Base-by-base conservation (phyloP, 2,329 filamentous ascomycete species). In the Xylaria sp. region DNA sequence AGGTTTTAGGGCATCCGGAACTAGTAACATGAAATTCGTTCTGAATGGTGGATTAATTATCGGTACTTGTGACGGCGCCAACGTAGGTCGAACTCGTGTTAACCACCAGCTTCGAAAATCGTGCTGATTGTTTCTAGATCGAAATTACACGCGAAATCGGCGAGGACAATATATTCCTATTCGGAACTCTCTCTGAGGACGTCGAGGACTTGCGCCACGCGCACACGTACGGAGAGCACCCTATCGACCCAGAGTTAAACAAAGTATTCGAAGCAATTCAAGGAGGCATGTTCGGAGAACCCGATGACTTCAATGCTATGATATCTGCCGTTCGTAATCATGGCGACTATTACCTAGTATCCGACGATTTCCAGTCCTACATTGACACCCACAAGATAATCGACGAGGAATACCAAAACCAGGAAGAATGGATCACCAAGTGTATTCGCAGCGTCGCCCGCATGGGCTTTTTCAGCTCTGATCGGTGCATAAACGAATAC, bases 11-110 rank as follows among this genome's bases (percentile, higher is more conserved):
- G 88, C 88, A 22, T 90, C 87, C 70, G 95, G 95, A 69, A 97
- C 94, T 13, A 97, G 93, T 76, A 99, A 99, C 88, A 99, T 99
- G 96, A 99, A 99, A 81, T 99, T 99, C 79, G 96, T 97, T 15
- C 86, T 99, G 76, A 99, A 98, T 75, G 96, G 96, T 71, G 96
- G 96, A 70, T 85, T 99, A 68, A 97, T 99, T 76, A 99, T 99
- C 73, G 96, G 96, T 74, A 99, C 96, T 22, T 97, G 95, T 78
- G 96, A 99, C 76, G 96, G 96, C 77, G 96, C 96, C 70, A 99
- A 99, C 77, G 93, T 96, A 85, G 86, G 90, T 59, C 27, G 31
- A 4, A n/a, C 44, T 22, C 29, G 7, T 84, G 11, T 45, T 85
- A 85, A 89, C 84, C 13, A 47, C 29, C 15, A 31, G 13, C 27